Percentiles rank a stretch among this genome's conserved stretches.
phyloP scores from a whole-genome alignment of 768 basidiomycete genomes.

The Leccinum disarticulatum region DNA sequence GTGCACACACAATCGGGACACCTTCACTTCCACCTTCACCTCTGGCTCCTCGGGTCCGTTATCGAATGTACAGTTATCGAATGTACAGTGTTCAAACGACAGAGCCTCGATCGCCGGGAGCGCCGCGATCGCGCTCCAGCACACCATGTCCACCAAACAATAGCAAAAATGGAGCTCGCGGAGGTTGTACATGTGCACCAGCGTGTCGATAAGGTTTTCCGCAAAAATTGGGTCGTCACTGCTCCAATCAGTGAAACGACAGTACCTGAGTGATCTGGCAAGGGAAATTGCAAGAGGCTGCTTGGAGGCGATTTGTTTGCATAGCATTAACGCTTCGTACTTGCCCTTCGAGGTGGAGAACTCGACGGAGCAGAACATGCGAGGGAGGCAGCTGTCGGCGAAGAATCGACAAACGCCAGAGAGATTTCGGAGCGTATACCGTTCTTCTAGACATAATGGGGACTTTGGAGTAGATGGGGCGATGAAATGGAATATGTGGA shows the following conservation, averaged over 20 bases:
- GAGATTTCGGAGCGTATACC: not conserved
- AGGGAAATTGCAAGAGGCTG: not conserved
- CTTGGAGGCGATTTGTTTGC: not conserved
- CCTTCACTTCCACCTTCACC: not conserved
- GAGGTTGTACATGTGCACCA: not conserved
- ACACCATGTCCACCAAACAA: not conserved
- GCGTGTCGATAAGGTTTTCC: not conserved
- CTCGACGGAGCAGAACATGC: not conserved
- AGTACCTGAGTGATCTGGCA: not conserved
- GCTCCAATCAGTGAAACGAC: not conserved
- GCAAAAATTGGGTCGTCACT: not conserved
- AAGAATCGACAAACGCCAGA: not conserved
- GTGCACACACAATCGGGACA: not conserved
- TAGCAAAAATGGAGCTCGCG: not conserved
- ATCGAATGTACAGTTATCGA: not conserved
- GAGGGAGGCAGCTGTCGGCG: too few species aligned
- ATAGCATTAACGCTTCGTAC: too few species aligned
- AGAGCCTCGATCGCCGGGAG: not conserved
- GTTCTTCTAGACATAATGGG: not conserved
- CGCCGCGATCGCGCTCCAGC: not conserved
- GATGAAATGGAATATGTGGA: not conserved
- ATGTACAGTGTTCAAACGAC: too few species aligned
- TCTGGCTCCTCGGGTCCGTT: not conserved
- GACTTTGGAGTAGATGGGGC: not conserved
- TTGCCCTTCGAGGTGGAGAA: not conserved